Conservation (phyloP, 768 basidiomycete species). For the Butyriboletus loyo region DNA sequence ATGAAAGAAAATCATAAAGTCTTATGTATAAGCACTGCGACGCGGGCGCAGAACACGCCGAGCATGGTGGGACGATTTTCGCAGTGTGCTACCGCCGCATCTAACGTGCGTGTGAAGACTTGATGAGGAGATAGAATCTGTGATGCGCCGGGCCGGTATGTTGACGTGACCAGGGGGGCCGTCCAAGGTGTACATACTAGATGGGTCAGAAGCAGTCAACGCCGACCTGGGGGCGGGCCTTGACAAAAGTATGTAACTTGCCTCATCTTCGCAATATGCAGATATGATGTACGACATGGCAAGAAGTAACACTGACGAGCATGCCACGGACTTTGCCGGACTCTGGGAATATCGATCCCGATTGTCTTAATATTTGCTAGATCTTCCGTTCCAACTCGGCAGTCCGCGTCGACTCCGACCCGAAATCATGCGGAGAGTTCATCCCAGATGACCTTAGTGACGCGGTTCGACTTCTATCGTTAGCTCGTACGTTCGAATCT, state of each 20-base stretch:
- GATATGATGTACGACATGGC: neutral
- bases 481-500: neutral
- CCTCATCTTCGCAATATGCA: neutral
- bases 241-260: neutral
- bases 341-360: neutral
- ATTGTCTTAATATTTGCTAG: neutral
- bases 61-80: neutral
- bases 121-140: neutral
- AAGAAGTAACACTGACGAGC: neutral
- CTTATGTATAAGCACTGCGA: neutral
- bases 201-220: neutral
- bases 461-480: constrained; percentile 7
- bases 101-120: constrained; percentile 5
- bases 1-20: constrained; percentile 1
- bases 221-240: neutral
- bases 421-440: constrained; percentile 4
- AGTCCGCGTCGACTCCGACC: constrained; percentile 8
- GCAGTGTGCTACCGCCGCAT: neutral
- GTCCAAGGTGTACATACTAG: neutral
- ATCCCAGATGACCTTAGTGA: neutral
- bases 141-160: constrained; percentile 1
- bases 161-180: neutral
- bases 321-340: neutral
- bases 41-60: neutral
- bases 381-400: neutral